Evolutionary conservation across 768 basidiomycete species (phyloP), one percentile per base, ranked within the genome.

Genomic region (Tricholoma saponaceum): DNA sequence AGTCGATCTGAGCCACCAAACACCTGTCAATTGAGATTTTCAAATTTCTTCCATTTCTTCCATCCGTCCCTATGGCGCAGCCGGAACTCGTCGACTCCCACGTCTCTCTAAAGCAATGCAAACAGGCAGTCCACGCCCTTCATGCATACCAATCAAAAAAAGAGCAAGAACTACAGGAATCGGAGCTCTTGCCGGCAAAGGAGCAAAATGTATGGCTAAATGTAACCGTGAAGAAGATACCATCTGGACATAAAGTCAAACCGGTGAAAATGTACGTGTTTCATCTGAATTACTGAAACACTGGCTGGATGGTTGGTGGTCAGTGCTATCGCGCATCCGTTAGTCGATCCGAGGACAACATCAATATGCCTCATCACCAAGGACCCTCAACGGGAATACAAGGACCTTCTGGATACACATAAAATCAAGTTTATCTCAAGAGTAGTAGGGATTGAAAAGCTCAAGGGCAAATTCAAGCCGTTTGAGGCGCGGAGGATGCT

Each of bases 351-450:
- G 12, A 85, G 90, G 52, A 85, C 81, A 13, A 85, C 84, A 5
- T 73, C 89, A 9, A 80, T 99, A 52, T 98, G 95, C 71, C 79
- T 99, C 52, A 89, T 99, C 72, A 90, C 90, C 52, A 98, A 98
- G 74, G 92, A 96, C 70, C 96, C 96, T 1, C 96, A 98, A 65
- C 79, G 96, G 46, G 82, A 93, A 69, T 99, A 98, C 80, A 99
- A 99, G 72, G 92, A 96, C 68, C 86, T 97, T 10, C 78, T 99
- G 7, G 86, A 85, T 49, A 73, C 75, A 51, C 77, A 90, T 46
- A 80, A 84, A 51, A 85, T 99, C 77, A 89, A 88, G 64, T 99
- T 98, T 63, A 88, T 99, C 67, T 87, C 84, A 25, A 80, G 95
- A 33, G 94, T 98, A 35, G 92, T 98, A 49, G 96, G 94, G 16